These are phyloP conservation scores for Coemansia nantahalensis DNA, from an alignment of 192 early-diverging fungal species.

Conservation along the genomic window DNA sequence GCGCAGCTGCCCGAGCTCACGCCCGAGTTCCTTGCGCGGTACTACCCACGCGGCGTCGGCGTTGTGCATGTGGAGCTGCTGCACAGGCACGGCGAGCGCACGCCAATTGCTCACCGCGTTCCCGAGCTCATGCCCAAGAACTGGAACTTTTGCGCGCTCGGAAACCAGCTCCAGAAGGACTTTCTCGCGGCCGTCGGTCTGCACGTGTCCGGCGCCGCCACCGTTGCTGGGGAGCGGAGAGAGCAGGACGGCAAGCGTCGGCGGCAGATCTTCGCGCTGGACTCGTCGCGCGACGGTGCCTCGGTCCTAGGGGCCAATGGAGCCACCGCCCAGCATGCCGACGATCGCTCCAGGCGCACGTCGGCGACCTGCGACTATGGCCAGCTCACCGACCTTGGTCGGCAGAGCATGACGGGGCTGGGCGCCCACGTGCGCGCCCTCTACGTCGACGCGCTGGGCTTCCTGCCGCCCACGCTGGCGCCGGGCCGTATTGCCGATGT, in stretches of 20 bases:
- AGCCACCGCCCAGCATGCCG: slow-evolving; percentile 2
- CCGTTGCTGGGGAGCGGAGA: background rate
- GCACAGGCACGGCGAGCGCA: slow-evolving; percentile 53
- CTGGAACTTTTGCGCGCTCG: slow-evolving; percentile 47
- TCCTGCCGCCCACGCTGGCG: slow-evolving; percentile 28
- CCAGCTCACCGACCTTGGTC: slow-evolving; percentile 62
- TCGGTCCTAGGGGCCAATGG: slow-evolving; percentile 24
- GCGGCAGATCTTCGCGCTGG: slow-evolving; percentile 22
- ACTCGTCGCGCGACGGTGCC: slow-evolving; percentile 1
- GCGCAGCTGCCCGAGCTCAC: slow-evolving; percentile 40
- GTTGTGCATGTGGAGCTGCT: slow-evolving; percentile 54
- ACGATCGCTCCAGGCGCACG: slow-evolving; percentile 14
- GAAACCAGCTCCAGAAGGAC: slow-evolving; percentile 31
- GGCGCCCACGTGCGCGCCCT: slow-evolving; percentile 55
- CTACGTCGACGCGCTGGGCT: slow-evolving; percentile 55
- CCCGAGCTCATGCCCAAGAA: slow-evolving; percentile 18
- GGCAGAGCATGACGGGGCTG: slow-evolving; percentile 48
- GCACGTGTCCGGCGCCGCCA: background rate
- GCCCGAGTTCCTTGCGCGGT: slow-evolving; percentile 34
- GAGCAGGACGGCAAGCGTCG: slow-evolving; percentile 5
- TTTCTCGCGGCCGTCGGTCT: slow-evolving; percentile 26
- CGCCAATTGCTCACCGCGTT: slow-evolving; percentile 25
- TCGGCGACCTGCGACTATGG: slow-evolving; percentile 49
- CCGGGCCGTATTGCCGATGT: slow-evolving; percentile 1
- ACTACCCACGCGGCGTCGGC: slow-evolving; percentile 46